Base-by-base conservation (phyloP, 1,284 basidiomycete species). In the Phellopilus nigrolimitatus region DNA sequence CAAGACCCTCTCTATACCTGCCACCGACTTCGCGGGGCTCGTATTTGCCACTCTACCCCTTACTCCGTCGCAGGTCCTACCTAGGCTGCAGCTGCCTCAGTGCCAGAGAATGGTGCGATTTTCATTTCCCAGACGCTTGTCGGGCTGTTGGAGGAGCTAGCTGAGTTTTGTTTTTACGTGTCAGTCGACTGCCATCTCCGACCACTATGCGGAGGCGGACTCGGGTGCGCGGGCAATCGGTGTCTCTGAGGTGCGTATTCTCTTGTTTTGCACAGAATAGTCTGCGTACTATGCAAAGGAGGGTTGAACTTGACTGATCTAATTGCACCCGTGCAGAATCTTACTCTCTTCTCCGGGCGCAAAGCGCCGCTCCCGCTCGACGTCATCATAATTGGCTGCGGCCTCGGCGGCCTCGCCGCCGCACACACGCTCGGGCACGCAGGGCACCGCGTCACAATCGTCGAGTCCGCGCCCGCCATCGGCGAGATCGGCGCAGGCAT, bases 401-500 rank as follows among this genome's bases (percentile, higher is more conserved):
- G 75, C 8, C 65, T 77, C 34, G 75, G 73, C 30, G 75, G 75
- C 0, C 67, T 76, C 34, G 68, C 73, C 6, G 71, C 74, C 21
- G 71, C 74, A 0, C 67, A 71, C 59, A 65, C 68, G 36, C 66
- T 76, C 43, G 66, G 66, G 2, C 68, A 72, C 36, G 72, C 73
- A 2, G 74, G 74, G 0, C 75, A 76, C 62, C 61, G 62, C 15
- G 63, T 77, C 25, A 75, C 71, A 2, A 63, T 76, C 21, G 59
- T 76, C 56, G 75, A 76, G 58, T 63, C 68, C 17, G 71, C 75
- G 0, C 40, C 63, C 1, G 64, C 63, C 1, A 67, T 76, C 12
- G 71, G 71, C 25, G 73, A 75, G 53, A 71, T 76, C 21, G 75
- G 75, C 41, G 75, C 75, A 1, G 75, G 75, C 27, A 78, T 78